phyloP scores from a whole-genome alignment of 805 yeast genomes.

The Starmerella kuoi region DNA sequence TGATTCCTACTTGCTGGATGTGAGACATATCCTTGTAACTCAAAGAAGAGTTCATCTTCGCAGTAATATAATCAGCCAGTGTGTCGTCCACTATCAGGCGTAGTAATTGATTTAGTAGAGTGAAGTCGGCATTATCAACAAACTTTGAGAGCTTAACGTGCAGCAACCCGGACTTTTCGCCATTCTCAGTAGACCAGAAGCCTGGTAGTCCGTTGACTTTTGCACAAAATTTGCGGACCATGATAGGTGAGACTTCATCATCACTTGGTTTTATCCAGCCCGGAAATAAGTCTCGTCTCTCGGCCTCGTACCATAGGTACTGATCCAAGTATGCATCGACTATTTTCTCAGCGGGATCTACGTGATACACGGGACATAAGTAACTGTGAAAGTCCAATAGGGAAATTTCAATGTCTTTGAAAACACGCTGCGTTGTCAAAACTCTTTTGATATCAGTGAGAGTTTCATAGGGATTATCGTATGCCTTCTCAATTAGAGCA shows the following conservation, averaged over 20 bases:
- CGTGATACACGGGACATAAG: constrained; percentile 70
- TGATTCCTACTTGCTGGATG: constrained; percentile 73
- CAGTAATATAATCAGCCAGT: constrained; percentile 84
- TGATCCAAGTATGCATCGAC: constrained; percentile 95
- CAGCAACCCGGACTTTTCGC: constrained; percentile 73
- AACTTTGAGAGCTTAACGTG: constrained; percentile 60
- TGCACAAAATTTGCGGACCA: constrained; percentile 89
- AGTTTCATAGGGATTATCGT: constrained; percentile 92
- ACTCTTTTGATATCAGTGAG: constrained; percentile 72
- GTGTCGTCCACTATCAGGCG: constrained; percentile 76
- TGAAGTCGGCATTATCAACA: constrained; percentile 78
- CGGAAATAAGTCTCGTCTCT: constrained; percentile 75
- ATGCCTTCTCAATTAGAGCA: constrained; percentile 88
- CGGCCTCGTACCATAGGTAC: constrained; percentile 92
- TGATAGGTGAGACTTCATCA: constrained; percentile 79
- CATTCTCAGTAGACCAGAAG: constrained; percentile 68
- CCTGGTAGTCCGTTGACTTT: constrained; percentile 67
- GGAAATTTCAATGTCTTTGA: constrained; percentile 75
- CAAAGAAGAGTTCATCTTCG: constrained; percentile 73
- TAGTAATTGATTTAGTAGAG: constrained; percentile 68
- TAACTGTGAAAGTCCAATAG: constrained; percentile 86
- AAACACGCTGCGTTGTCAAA: constrained; percentile 75
- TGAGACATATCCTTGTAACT: constrained; percentile 92
- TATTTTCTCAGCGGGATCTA: constrained; percentile 88
- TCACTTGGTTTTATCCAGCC: constrained; percentile 95